Percentiles rank a stretch among this genome's conserved stretches.
These are phyloP conservation scores for Xerocomellus intermedius DNA, from an alignment of 768 basidiomycete species.

Conservation along the genomic window DNA sequence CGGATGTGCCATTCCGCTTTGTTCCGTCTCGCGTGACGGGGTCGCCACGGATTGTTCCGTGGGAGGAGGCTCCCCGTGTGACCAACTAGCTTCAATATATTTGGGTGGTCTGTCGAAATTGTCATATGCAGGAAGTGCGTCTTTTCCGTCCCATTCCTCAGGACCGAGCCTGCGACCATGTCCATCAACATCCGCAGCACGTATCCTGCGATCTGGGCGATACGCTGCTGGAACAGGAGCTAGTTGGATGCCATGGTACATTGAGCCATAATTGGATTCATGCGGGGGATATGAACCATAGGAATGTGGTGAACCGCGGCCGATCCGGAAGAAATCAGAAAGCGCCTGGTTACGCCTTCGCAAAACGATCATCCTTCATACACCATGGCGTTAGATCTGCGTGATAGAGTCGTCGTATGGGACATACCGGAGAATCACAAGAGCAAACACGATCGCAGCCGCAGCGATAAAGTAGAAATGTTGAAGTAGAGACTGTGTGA, in stretches of 20 bases:
- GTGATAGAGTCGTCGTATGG: background rate
- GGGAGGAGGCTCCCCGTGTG: background rate
- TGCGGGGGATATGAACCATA: conserved; percentile 3
- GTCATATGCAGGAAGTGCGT: conserved; percentile 49
- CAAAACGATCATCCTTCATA: conserved; percentile 21
- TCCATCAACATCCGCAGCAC: conserved; percentile 39
- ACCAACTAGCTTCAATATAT: conserved; percentile 33
- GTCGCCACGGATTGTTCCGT: background rate
- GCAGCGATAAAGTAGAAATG: conserved; percentile 27
- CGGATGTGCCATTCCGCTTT: background rate
- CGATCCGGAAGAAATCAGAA: conserved; percentile 22
- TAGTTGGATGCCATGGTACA: conserved; percentile 17
- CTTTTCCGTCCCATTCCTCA: conserved; percentile 40
- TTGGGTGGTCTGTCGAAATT: conserved; percentile 45
- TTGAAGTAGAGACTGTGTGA: conserved; percentile 18
- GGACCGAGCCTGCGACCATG: conserved; percentile 37
- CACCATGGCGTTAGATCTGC: background rate
- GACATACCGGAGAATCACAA: conserved; percentile 24
- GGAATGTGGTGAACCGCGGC: background rate
- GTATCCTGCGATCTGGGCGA: conserved; percentile 25
- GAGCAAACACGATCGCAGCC: conserved; percentile 5
- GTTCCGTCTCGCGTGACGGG: background rate
- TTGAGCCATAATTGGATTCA: conserved; percentile 1
- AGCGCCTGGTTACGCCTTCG: conserved; percentile 20
- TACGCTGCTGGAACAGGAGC: conserved; percentile 22